Evolutionary conservation across 257 asterid genomes (phyloP), one percentile per base, ranked within the genome.

Genomic region (Fraxinus pennsylvanica): DNA sequence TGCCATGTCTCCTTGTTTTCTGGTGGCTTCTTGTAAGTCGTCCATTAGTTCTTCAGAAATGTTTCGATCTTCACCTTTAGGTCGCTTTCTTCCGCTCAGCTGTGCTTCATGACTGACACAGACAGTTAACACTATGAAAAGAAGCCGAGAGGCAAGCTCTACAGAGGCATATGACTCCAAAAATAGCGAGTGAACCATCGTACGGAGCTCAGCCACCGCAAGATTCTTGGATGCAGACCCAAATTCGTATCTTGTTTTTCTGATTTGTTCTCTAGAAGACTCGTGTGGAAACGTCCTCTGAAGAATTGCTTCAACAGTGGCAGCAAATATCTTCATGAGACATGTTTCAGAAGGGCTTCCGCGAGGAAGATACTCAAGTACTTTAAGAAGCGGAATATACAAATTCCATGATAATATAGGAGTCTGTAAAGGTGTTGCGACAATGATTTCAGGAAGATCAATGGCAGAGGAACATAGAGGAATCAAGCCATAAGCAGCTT

Each of bases 301-400:
- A 39, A 96, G 96, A 88, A 93, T 91, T 76, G 97, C 97, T 85
- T 93, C 98, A 71, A 96, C 99, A 7, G 99, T 96, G 22, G 98
- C 99, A 78, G 92, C 99, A 81, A 96, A 96, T 89, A 96, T 96
- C 89, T 93, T 96, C 97, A 96, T 88, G 35, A 96, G 98, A 82
- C 97, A 90, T 80, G 97, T 91, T 85, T 93, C 99, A 15, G 98
- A 96, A 75, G 99, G 99, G 81, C 99, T 92, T 72, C 98, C 97
- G 78, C 98, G 97, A 74, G 99, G 98, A 81, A 96, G 97, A 89
- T 92, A 96, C 87, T 96, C 98, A 17, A 96, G 94, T 69, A 96
- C 99, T 87, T 92, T 93, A 79, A 96, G 97, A 79, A 96, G 91
- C 82, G 99, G 99, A 50, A 92, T 88, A 87, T 92, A 96, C 79